Evolutionary conservation across 495 filamentous ascomycete species (phyloP), one percentile per base, ranked within the genome.

Genomic region (Parachaetomium inaequale): DNA sequence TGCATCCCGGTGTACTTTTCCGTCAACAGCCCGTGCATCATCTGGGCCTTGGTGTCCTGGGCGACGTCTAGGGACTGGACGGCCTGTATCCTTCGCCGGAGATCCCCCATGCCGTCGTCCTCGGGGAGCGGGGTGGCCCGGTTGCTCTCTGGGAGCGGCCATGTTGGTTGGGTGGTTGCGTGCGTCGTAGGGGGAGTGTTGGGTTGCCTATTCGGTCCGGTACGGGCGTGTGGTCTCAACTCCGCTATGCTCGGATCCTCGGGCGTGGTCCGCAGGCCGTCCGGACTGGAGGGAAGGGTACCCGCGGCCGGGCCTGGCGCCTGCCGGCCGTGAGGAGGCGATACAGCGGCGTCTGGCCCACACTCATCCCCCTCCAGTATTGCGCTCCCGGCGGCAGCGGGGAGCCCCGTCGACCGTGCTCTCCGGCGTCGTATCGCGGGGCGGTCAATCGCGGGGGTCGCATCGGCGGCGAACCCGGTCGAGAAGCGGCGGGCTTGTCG

Each of bases 71-170:
- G 78, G 17, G 82, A 74, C 61, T 90, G 85, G 59, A 99, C 93
- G 34, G 82, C 82, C 42, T 90, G 82, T 62, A 99, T 93, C 72
- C 86, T 87, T 62, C 79, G 82, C 58, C 94, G 80, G 59, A 98
- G 74, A 55, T 76, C 73, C 8, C 85, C 80, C 89, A 96, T 96
- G 32, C 94, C 94, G 80, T 99, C 94, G 73, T 99, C 91, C 66
- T 88, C 94, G 0, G 94, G 95, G 52, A 98, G 76, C 23, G 71
- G 66, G 7, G 57, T 32, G 12, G 36, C 58, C 45, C 34, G 23
- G 10, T 36, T 47, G 8, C 17, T 36, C 17, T 60, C 62, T 17
- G 47, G 50, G 21, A 49, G 40, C 8, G 60, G 23, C 66, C 63
- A 64, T 59, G 47, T 46, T 29, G 52, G 5, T 14, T 14, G 42